phyloP scores from a whole-genome alignment of 2,329 filamentous ascomycete genomes.

The Diaporthe nobilis region DNA sequence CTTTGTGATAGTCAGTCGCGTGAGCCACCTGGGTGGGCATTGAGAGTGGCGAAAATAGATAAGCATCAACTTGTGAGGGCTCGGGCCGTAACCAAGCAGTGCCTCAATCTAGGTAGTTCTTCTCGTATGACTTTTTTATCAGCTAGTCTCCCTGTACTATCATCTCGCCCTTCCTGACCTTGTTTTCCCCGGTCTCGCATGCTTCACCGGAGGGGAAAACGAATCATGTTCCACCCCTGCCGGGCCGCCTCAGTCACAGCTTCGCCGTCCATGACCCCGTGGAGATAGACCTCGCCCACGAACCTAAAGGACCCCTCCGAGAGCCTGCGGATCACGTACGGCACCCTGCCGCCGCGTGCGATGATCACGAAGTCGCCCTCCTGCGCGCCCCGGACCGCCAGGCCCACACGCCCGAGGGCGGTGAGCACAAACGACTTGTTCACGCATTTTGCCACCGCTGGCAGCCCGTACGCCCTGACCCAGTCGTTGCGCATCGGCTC shows the following conservation, averaged over 20 bases:
- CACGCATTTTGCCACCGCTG: neutral
- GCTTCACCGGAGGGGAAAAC: neutral
- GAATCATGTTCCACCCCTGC: neutral
- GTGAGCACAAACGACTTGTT: neutral
- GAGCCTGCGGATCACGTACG: neutral
- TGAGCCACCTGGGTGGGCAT: neutral
- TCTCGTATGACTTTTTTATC: too few relatives aligned
- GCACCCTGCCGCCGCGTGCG: neutral
- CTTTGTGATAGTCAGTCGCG: neutral
- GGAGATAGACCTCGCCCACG: neutral
- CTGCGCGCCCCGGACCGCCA: neutral
- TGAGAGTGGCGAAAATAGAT: slow-evolving; percentile 23
- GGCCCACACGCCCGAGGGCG: neutral
- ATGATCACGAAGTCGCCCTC: neutral
- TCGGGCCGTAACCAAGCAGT: too few relatives aligned
- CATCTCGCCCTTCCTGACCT: too few relatives aligned
- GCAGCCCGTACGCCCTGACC: neutral
- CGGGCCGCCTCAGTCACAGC: neutral
- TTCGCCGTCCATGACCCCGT: neutral
- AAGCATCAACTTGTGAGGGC: too few relatives aligned
- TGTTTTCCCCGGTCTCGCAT: neutral
- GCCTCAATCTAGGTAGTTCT: too few relatives aligned
- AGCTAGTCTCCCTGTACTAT: too few relatives aligned
- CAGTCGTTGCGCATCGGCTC: neutral
- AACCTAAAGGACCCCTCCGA: neutral